Base-by-base conservation (phyloP, 192 early-diverging fungal genomes). In the Linnemannia exigua region DNA sequence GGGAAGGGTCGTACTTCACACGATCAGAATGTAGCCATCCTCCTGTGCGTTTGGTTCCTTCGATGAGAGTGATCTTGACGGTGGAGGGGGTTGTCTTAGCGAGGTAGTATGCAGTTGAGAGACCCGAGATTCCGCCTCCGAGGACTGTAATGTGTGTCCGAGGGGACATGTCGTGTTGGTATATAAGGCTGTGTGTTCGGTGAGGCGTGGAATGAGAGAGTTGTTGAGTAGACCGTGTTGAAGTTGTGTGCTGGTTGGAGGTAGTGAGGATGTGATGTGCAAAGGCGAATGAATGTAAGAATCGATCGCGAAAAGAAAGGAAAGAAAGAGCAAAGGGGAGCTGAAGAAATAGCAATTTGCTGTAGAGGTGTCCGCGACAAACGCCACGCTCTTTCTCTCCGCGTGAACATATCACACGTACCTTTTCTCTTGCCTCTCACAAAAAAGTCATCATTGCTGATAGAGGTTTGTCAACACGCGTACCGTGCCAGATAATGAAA, bases 101-200 rank as follows among this genome's bases (percentile, higher is more conserved):
- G 22, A 97, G 87, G 88, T 95, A 95, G 91, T 93, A 97, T 5
- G 96, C 96, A 4, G 96, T 89, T 51, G 94, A 93, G 22, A 99
- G 93, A 19, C 97, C 97, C 28, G 94, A 94, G 80, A 99, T 95
- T 38, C 98, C 98, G 44, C 96, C 97, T 46, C 98, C 98, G 8
- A 99, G 88, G n/a, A 99, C 93, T 9, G 92, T 91, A 79, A 97
- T 89, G 67, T 81, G 83, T 12, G 82, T 81, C 70, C 79, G 70
- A 33, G 87, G 76, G 33, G 87, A 22, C 87, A 88, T 88, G 70
- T 33, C 16, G 22, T 0, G n/a, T 28, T 28, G n/a, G n/a, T n/a
- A n/a, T n/a, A n/a, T n/a, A n/a, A n/a, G n/a, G n/a, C n/a, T n/a
- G n/a, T n/a, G n/a, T n/a, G n/a, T n/a, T 73, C 28, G 14, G 15